Base-by-base conservation (phyloP, 169 alveolate species). In the Plasmodium chabaudi region DNA sequence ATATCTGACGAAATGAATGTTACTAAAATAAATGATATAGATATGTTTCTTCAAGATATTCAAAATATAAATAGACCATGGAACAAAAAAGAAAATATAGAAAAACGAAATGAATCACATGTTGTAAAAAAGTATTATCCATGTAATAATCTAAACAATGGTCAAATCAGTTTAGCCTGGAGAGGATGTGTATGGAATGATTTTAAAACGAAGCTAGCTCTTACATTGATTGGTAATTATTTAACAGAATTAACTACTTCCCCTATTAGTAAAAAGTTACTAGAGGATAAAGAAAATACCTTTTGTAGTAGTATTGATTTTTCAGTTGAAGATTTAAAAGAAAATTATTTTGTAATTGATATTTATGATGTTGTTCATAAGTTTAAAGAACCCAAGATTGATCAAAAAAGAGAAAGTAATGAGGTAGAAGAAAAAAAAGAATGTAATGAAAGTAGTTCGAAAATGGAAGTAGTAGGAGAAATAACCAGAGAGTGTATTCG, bases 111-210 rank as follows among this genome's bases (percentile, higher is more conserved):
- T 13, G 74, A 86, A 15, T 70, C 92, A 0, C 9, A 64, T 15
- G 47, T 57, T 9, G 39, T 71, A 10, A 87, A 93, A n/a, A 87
- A 89, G 15, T 60, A 49, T 27, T 93, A 89, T 61, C 96, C 96
- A 17, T 84, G 93, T 27, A 94, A 93, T 27, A 93, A 92, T 44
- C 92, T 92, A 73, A 92, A 93, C 49, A 64, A 64, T 56, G 96
- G 96, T 0, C 82, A 69, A 15, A 87, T 87, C 49, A 88, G 88
- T 13, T 53, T 93, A 51, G 89, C 94, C 9, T 93, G 96, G 96
- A 88, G 96, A 61, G 96, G 96, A 5, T 94, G 95, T 9, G 17
- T 25, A 2, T 93, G 95, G 95, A 15, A 64, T 0, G 93, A 91
- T 12, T 88, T 84, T 53, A 89, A 93, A 73, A 27, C 72, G 9